A percentile compares a stretch with the other conserved stretches of the same genome.
Conservation (phyloP, 345 rosid species). For the Eucalyptus tenuipes region DNA sequence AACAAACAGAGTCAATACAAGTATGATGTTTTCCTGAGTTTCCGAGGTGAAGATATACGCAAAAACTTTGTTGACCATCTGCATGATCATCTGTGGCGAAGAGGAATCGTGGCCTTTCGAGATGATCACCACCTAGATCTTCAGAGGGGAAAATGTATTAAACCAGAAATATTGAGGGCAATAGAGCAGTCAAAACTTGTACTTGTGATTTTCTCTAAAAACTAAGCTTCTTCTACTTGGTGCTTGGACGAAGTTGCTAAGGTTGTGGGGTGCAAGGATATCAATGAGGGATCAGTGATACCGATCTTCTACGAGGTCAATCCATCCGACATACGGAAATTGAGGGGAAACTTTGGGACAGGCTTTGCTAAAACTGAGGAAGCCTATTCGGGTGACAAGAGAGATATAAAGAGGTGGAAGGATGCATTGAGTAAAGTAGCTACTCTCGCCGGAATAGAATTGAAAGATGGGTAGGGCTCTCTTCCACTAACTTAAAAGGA, state of each 20-base stretch:
- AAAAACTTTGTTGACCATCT: neutral
- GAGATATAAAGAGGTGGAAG: neutral
- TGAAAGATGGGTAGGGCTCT: neutral
- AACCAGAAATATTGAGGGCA: neutral
- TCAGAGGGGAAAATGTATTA: neutral
- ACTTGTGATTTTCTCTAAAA: neutral
- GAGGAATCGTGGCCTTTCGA: neutral
- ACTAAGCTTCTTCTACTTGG: constrained; percentile 1
- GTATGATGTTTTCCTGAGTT: constrained; percentile 11
- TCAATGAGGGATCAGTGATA: neutral
- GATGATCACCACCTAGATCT: neutral
- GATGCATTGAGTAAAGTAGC: neutral
- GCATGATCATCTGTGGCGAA: neutral
- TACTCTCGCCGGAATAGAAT: neutral
- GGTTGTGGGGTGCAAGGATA: neutral
- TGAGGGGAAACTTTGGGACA: neutral
- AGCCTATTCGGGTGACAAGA: neutral
- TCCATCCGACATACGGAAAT: neutral
- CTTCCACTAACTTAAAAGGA: neutral
- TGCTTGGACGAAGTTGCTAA: constrained; percentile 6
- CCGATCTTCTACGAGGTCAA: neutral
- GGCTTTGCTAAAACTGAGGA: neutral
- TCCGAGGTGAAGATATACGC: constrained; percentile 2
- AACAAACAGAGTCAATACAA: neutral
- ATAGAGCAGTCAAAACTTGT: neutral